Conservation (phyloP, 306 rosid genomes). For the Castanea mollissima region DNA sequence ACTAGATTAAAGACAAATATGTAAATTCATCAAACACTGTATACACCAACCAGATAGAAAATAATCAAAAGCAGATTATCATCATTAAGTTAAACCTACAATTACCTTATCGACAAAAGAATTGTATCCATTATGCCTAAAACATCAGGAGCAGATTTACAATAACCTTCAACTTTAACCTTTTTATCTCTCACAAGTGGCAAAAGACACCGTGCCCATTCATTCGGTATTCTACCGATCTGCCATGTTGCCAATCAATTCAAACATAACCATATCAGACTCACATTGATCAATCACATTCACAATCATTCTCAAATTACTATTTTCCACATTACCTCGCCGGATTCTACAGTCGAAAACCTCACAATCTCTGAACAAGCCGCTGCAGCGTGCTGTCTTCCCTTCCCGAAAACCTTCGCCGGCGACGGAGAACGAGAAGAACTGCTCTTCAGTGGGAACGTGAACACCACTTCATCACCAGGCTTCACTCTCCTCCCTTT, state of each 20-base stretch:
- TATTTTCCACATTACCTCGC: slow-evolving; percentile 56
- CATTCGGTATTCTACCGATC: slow-evolving; percentile 95
- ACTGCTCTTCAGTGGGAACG: slow-evolving; percentile 48
- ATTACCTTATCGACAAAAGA: slow-evolving; percentile 68
- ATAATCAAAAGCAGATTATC: not conserved
- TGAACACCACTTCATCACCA: slow-evolving; percentile 67
- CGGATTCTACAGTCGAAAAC: slow-evolving; percentile 60
- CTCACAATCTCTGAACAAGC: slow-evolving; percentile 82
- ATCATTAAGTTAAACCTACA: not conserved
- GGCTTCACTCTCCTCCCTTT: slow-evolving; percentile 69
- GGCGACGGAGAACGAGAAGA: slow-evolving; percentile 43
- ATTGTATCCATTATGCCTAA: slow-evolving; percentile 80
- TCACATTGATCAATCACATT: not conserved
- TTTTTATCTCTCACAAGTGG: slow-evolving; percentile 79
- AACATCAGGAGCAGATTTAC: slow-evolving; percentile 65
- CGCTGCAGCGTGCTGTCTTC: slow-evolving; percentile 35
- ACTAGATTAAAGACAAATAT: slow-evolving; percentile 37
- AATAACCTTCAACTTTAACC: slow-evolving; percentile 65
- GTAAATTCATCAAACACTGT: slow-evolving; percentile 17
- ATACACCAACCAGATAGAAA: not conserved
- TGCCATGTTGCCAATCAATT: slow-evolving; percentile 33
- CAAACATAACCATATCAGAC: slow-evolving; percentile 17
- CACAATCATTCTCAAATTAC: not conserved
- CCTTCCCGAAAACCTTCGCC: slow-evolving; percentile 64
- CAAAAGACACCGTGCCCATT: slow-evolving; percentile 91